Evolutionary conservation across 176 grass and related monocot genomes (phyloP).

Genomic region (Urochloa ruziziensis): DNA sequence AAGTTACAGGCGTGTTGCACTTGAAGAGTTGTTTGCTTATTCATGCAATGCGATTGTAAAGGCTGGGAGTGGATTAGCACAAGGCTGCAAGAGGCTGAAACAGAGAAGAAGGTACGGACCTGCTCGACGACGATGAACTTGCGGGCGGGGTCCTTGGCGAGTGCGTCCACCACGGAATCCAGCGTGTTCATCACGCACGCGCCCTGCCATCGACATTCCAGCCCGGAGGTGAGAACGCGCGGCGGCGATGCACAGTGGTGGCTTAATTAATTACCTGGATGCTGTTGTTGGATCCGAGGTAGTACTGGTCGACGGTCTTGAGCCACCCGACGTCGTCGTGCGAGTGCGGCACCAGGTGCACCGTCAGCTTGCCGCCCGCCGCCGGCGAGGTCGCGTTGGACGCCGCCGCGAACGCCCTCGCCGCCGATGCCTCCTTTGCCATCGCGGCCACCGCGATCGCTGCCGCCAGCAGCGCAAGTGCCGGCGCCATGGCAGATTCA

Average conservation of each 20-base stretch:
- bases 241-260: background rate
- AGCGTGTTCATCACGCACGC: slow-evolving; percentile 72
- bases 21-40: no score
- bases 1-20: no score
- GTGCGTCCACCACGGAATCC: slow-evolving; percentile 77
- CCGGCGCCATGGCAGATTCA: background rate
- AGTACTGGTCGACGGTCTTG: slow-evolving; percentile 91
- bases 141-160: slow-evolving; percentile 51
- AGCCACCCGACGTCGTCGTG: slow-evolving; percentile 92
- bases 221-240: background rate
- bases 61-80: no score
- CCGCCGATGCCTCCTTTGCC: background rate
- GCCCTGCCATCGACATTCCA: slow-evolving; percentile 29
- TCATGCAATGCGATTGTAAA: no score
- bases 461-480: background rate
- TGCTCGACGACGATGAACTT: slow-evolving; percentile 83
- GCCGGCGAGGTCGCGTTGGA: slow-evolving; percentile 46
- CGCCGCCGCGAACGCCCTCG: slow-evolving; percentile 13
- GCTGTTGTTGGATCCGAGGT: slow-evolving; percentile 71
- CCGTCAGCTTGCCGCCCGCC: slow-evolving; percentile 48
- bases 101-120: slow-evolving; percentile 10
- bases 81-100: no score
- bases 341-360: slow-evolving; percentile 79
- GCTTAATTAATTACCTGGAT: slow-evolving; percentile 51
- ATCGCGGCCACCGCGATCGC: background rate